phyloP scores from a whole-genome alignment of 306 rosid species.

The Potentilla sterilis region DNA sequence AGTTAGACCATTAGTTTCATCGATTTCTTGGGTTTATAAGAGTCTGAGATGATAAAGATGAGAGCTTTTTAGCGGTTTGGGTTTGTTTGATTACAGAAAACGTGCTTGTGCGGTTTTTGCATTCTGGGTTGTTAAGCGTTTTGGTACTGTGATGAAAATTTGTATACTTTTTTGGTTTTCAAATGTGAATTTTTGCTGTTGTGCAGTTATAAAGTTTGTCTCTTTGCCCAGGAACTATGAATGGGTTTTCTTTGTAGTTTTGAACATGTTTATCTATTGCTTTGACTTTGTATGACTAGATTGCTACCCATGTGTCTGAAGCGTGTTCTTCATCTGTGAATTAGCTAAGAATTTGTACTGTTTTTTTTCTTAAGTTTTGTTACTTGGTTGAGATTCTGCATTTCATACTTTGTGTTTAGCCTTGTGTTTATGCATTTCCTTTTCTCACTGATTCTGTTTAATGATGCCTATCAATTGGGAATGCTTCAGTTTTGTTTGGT shows the following conservation, averaged over 20 bases:
- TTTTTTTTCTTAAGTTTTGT: not conserved
- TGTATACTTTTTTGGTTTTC: not conserved
- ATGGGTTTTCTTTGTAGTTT: not conserved
- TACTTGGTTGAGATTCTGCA: not conserved
- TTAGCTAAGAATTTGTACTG: not conserved
- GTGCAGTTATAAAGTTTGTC: not conserved
- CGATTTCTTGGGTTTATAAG: not conserved
- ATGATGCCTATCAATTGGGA: not conserved
- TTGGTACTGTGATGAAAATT: not conserved
- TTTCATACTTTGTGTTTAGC: not conserved
- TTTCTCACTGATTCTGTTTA: not conserved
- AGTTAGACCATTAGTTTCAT: not conserved
- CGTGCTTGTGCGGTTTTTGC: constrained; percentile 2
- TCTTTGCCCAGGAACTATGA: not conserved
- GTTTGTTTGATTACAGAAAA: not conserved
- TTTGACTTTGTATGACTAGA: not conserved
- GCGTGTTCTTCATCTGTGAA: not conserved
- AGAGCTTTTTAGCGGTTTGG: not conserved
- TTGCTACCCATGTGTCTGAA: not conserved
- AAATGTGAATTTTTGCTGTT: not conserved
- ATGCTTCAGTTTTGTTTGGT: not conserved
- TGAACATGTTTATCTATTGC: not conserved
- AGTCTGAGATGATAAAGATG: not conserved
- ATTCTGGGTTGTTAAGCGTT: not conserved
- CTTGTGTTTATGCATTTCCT: not conserved